Conservation (phyloP, 345 rosid species). For the Salix viminalis region DNA sequence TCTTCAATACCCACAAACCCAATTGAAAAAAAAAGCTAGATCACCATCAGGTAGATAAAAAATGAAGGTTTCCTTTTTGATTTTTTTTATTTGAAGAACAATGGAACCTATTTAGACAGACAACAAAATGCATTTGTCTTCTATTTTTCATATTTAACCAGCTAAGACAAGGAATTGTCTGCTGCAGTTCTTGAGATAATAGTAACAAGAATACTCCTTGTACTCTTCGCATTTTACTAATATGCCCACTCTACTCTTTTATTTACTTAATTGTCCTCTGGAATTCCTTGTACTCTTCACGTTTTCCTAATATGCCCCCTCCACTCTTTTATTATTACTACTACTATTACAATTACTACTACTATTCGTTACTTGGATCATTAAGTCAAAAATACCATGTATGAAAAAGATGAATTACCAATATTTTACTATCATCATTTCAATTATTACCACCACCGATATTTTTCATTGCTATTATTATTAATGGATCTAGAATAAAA, state of each 20-base stretch:
- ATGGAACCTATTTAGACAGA: neutral
- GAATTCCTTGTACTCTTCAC: too few relatives aligned
- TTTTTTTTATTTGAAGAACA: neutral
- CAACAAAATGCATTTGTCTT: neutral
- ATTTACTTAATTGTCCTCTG: too few relatives aligned
- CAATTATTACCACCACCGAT: too few relatives aligned
- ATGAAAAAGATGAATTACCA: too few relatives aligned
- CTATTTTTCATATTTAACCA: neutral
- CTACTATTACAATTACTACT: too few relatives aligned
- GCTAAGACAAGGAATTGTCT: slow-evolving; percentile 20
- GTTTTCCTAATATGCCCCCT: too few relatives aligned
- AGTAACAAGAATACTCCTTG: neutral
- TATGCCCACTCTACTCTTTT: neutral
- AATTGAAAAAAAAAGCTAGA: slow-evolving; percentile 4
- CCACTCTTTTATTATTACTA: too few relatives aligned
- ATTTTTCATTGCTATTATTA: too few relatives aligned
- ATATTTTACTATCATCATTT: too few relatives aligned
- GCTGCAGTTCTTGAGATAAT: slow-evolving; percentile 2
- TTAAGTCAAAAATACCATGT: too few relatives aligned
- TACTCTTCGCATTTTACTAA: neutral
- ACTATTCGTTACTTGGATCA: too few relatives aligned
- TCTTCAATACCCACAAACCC: slow-evolving; percentile 14
- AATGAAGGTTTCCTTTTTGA: neutral
- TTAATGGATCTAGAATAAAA: too few relatives aligned
- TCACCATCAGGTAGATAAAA: slow-evolving; percentile 10